Evolutionary conservation across 768 basidiomycete species (phyloP).

Genomic region (Russula olivacea): DNA sequence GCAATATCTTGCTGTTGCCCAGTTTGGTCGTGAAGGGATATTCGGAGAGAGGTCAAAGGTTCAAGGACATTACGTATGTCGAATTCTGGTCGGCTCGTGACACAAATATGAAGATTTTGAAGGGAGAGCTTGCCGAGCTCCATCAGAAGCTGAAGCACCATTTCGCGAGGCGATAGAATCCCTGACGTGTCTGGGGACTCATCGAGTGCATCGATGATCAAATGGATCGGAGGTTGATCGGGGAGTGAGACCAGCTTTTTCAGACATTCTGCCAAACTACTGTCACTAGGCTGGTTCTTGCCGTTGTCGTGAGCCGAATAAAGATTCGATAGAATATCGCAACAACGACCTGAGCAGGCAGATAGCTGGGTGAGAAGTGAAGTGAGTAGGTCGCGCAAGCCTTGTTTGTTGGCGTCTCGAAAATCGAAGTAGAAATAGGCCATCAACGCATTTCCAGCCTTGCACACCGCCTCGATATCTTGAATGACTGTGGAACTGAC

Average conservation of each 20-base stretch:
- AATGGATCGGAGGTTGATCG: not conserved
- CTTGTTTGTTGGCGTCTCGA: not conserved
- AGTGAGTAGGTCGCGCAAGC: not conserved
- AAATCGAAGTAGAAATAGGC: constrained; percentile 4
- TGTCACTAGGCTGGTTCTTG: not conserved
- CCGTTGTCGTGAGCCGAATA: not conserved
- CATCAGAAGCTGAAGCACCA: not conserved
- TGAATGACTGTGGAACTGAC: constrained; percentile 3
- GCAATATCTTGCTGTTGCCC: constrained; percentile 1
- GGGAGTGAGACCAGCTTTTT: constrained; percentile 1
- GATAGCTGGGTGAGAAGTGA: constrained; percentile 8
- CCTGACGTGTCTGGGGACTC: not conserved
- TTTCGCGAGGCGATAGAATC: not conserved
- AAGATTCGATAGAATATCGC: not conserved
- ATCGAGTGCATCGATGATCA: constrained; percentile 7
- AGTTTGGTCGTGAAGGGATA: constrained; percentile 6
- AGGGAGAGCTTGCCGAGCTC: not conserved
- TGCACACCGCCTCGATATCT: not conserved
- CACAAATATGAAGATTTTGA: not conserved
- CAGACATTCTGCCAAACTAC: not conserved
- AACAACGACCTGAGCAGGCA: not conserved
- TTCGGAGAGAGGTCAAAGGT: not conserved
- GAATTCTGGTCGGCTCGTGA: constrained; percentile 7
- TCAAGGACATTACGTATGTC: not conserved
- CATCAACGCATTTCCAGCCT: not conserved